Evolutionary conservation across 805 yeast genomes (phyloP), one percentile per base, ranked within the genome.

Genomic region (Starmerella apis): DNA sequence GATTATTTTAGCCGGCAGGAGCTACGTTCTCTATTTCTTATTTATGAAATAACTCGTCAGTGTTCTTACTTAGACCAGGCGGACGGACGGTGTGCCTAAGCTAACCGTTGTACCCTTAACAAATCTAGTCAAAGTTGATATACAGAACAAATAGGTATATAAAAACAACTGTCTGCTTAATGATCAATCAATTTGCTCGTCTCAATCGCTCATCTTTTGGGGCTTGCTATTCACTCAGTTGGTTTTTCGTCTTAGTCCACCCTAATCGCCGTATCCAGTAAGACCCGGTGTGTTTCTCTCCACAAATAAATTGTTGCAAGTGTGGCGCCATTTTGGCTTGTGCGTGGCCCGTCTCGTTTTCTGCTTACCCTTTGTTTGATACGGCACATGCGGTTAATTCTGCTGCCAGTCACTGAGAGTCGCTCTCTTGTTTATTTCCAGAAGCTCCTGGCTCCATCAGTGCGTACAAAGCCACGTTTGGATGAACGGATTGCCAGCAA

Each of bases 351-450:
- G 22, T 9, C 41, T 11, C n/a, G n/a, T 20, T 20, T 20, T 18
- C 25, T 18, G 18, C 27, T 10, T 5, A 14, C 41, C 20, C 27
- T 18, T 10, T 14, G 30, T 5, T 4, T 14, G 13, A 16, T 6
- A 14, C 46, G 9, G 25, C 19, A 10, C 27, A 78, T 83, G 57
- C 77, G 81, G 56, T 65, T 88, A 27, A 67, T 84, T 11, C 76
- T 86, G 2, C 68, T 86, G 4, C 96, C 96, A 6, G 69, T 87
- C 24, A 80, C 90, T 5, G 68, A 77, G 3, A 63, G 70, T 46
- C 73, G 74, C 52, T 73, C 84, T 3, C 81, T 77, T 63, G 65
- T 87, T 23, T 80, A 80, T 62, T 84, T 86, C 67, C 83, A 82
- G 63, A 80, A 79, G 59, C 70, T 71, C 6, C 53, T 61, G 10